Conservation (phyloP, 305 asterid species). For the Rubia balearica region DNA sequence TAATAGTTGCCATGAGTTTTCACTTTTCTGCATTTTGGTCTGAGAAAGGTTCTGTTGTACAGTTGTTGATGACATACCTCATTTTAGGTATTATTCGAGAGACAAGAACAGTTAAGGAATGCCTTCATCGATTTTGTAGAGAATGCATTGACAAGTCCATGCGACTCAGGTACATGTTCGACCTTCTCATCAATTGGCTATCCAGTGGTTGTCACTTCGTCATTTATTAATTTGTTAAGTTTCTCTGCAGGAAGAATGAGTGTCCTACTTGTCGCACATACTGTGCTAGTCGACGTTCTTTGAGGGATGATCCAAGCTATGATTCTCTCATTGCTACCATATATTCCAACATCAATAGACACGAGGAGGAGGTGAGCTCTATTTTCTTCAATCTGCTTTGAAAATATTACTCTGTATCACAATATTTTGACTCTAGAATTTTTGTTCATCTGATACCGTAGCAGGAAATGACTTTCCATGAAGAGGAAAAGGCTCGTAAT, state of each 20-base stretch:
- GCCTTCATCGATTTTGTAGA: conserved; percentile 97
- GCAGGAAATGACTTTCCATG: conserved; percentile 92
- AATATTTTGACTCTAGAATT: conserved; percentile 16
- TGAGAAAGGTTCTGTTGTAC: conserved; percentile 7
- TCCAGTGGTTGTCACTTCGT: conserved; percentile 14
- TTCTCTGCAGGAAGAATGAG: conserved; percentile 73
- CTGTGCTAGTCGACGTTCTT: conserved; percentile 94
- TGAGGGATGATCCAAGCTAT: conserved; percentile 95
- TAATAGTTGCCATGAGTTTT: not conserved
- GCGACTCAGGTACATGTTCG: conserved; percentile 64
- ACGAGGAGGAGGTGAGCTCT: conserved; percentile 78
- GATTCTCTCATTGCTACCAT: conserved; percentile 76
- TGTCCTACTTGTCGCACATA: conserved; percentile 99
- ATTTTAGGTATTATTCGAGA: conserved; percentile 80
- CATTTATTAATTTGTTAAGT: conserved; percentile 15
- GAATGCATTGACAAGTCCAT: conserved; percentile 97
- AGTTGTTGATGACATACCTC: conserved; percentile 17
- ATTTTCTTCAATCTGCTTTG: conserved; percentile 16
- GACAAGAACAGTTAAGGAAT: conserved; percentile 99
- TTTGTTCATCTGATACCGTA: conserved; percentile 16
- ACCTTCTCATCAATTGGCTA: conserved; percentile 23
- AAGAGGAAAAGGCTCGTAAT: conserved; percentile 89
- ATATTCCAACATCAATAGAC: conserved; percentile 81
- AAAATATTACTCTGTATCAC: not conserved
- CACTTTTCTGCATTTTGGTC: not conserved